Evolutionary conservation across 805 yeast species (phyloP).

Genomic region (Saccharomyces jurei): DNA sequence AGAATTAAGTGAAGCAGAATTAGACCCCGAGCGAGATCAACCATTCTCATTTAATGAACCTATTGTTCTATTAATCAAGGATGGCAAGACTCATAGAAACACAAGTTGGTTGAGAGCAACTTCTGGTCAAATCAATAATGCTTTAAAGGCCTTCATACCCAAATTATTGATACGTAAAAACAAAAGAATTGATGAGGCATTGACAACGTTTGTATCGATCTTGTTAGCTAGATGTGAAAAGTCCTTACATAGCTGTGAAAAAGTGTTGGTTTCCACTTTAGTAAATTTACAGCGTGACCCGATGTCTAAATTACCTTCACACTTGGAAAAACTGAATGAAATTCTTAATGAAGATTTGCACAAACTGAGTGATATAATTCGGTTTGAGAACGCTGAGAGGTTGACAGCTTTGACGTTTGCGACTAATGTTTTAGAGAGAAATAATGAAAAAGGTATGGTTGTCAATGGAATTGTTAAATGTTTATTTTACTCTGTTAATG

Average conservation of each 20-base stretch:
- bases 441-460: slow-evolving; percentile 1
- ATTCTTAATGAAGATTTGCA: slow-evolving; percentile 4
- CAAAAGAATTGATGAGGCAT: slow-evolving; percentile 8
- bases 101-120: slow-evolving; percentile 51
- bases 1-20: not conserved
- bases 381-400: slow-evolving; percentile 9
- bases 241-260: slow-evolving; percentile 17
- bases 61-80: not conserved
- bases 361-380: slow-evolving; percentile 6
- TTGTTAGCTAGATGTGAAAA: slow-evolving; percentile 9
- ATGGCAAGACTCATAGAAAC: slow-evolving; percentile 32
- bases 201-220: slow-evolving; percentile 10
- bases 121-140: slow-evolving; percentile 40
- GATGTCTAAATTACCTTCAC: slow-evolving; percentile 3
- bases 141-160: slow-evolving; percentile 33
- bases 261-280: slow-evolving; percentile 11
- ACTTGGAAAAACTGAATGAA: slow-evolving; percentile 2
- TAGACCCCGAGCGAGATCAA: not conserved
- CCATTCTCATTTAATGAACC: not conserved
- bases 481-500: slow-evolving; percentile 9
- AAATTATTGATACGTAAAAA: slow-evolving; percentile 21
- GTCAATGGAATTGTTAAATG: slow-evolving; percentile 4
- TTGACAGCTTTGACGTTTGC: slow-evolving; percentile 9
- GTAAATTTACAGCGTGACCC: slow-evolving; percentile 10
- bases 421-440: slow-evolving; percentile 3